Percentiles rank a stretch among this genome's conserved stretches.
These are phyloP conservation scores for Calonectria naviculata DNA, from an alignment of 2,329 filamentous ascomycete species.

Conservation along the genomic window DNA sequence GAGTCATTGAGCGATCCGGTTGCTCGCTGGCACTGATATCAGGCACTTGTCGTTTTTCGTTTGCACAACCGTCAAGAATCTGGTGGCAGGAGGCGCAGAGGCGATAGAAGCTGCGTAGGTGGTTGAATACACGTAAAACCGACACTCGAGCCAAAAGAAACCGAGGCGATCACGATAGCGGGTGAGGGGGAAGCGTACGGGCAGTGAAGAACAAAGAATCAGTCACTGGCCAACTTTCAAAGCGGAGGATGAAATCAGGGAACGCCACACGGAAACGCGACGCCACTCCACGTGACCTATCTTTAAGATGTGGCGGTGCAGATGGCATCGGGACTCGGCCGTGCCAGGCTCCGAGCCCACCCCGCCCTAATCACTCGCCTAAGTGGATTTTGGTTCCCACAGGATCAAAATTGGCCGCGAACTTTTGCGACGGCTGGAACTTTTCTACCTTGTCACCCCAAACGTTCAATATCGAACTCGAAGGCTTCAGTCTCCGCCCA, in stretches of 20 bases:
- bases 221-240: constrained; percentile 41
- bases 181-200: constrained; percentile 32
- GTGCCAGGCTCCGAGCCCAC: constrained; percentile 29
- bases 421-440: constrained; percentile 38
- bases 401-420: constrained; percentile 45
- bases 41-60: constrained; percentile 29
- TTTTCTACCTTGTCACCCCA: constrained; percentile 45
- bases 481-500: constrained; percentile 99
- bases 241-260: constrained; percentile 37
- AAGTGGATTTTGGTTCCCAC: constrained; percentile 44
- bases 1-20: constrained; percentile 41
- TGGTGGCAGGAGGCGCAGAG: constrained; percentile 38
- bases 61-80: constrained; percentile 24
- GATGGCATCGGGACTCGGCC: background rate
- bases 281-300: constrained; percentile 29
- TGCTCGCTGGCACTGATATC: constrained; percentile 12
- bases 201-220: constrained; percentile 39
- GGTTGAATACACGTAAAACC: constrained; percentile 37
- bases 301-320: constrained; percentile 40
- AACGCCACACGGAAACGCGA: constrained; percentile 36
- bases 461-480: constrained; percentile 75
- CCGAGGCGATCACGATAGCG: constrained; percentile 38
- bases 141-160: constrained; percentile 26
- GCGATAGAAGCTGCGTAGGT: constrained; percentile 29
- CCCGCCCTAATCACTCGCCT: constrained; percentile 35